Conservation (phyloP, 2,329 filamentous ascomycete genomes). For the Ilyonectria mors-panacis region DNA sequence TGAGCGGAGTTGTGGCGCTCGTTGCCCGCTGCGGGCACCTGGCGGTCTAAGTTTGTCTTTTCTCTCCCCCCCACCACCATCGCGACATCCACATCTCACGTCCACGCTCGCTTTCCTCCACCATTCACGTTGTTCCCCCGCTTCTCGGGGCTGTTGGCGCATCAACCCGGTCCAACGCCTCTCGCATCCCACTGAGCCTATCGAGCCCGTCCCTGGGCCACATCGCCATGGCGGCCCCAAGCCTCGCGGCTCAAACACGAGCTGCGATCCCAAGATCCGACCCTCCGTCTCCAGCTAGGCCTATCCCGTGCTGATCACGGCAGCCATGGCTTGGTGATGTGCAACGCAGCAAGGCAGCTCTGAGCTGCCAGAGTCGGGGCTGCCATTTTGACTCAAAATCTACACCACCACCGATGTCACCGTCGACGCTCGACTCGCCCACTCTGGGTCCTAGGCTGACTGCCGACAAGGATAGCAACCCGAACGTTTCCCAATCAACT, state of each 20-base stretch:
- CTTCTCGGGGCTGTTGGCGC: conserved; percentile 18
- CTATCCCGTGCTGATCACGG: conserved; percentile 5
- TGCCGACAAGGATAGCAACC: conserved; percentile 25
- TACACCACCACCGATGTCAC: conserved; percentile 28
- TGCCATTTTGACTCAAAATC: conserved; percentile 8
- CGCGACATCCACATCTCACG: not conserved
- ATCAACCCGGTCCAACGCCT: conserved; percentile 5
- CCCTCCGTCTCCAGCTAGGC: conserved; percentile 4
- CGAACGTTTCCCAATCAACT: conserved; percentile 24
- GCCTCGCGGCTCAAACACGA: conserved; percentile 30
- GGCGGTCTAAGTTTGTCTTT: not conserved
- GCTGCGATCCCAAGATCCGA: conserved; percentile 15
- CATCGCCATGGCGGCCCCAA: not conserved
- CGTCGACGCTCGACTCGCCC: conserved; percentile 33
- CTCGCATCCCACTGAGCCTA: conserved; percentile 7
- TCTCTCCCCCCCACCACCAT: too few species aligned
- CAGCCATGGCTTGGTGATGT: conserved; percentile 9
- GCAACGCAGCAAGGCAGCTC: not conserved
- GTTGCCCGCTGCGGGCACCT: not conserved
- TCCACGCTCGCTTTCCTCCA: conserved; percentile 13
- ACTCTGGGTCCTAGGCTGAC: conserved; percentile 35
- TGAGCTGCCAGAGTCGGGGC: conserved; percentile 1
- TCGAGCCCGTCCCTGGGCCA: conserved; percentile 11
- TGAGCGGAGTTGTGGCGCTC: conserved; percentile 13
- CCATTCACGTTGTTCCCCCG: conserved; percentile 24